phyloP scores from a whole-genome alignment of 805 yeast genomes.

The Saccharomycopsis babjevae region DNA sequence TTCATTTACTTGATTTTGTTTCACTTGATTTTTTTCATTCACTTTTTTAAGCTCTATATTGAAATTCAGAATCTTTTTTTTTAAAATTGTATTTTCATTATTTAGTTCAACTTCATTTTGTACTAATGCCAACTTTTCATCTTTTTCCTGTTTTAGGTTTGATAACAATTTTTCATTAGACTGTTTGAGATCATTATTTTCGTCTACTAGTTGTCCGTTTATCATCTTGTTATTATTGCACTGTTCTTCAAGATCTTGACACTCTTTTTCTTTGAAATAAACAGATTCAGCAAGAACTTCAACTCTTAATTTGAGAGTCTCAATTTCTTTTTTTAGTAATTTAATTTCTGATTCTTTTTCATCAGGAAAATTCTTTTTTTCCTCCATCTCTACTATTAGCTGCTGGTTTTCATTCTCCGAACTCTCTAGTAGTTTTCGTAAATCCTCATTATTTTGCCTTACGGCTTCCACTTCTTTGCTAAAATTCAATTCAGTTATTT shows the following conservation, averaged over 20 bases:
- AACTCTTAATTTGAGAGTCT: neutral
- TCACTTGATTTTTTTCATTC: neutral
- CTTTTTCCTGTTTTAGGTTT: neutral
- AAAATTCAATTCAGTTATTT: neutral
- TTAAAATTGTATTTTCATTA: neutral
- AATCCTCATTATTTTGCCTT: neutral
- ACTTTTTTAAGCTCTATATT: neutral
- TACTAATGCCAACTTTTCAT: neutral
- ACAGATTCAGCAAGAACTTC: neutral
- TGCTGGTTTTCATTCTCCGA: neutral
- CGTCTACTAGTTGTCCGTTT: neutral
- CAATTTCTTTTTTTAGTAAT: neutral
- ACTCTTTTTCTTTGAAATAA: neutral
- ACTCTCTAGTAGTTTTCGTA: neutral
- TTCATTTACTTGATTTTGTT: neutral
- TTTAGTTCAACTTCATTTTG: neutral
- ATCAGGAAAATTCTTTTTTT: neutral
- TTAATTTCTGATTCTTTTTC: neutral
- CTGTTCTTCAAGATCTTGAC: neutral
- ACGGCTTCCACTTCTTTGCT: neutral
- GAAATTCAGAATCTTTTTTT: neutral
- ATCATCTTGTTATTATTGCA: neutral
- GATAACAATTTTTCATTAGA: neutral
- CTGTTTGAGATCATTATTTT: neutral
- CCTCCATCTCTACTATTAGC: neutral